phyloP scores from a whole-genome alignment of 2,329 filamentous ascomycete species.

The Neurospora sp. region DNA sequence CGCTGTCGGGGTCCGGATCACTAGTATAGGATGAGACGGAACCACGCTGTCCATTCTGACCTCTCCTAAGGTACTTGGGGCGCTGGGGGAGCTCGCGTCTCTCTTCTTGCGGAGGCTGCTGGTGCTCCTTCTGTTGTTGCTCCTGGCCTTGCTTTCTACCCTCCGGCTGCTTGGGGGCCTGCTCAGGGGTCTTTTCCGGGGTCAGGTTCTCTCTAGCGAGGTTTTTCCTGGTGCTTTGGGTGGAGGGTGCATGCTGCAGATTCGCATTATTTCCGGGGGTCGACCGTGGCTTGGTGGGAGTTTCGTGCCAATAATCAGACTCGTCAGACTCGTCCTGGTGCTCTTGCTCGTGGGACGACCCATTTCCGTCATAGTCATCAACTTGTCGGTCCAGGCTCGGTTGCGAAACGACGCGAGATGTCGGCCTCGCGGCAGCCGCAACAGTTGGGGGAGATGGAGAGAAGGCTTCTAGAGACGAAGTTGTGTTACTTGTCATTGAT shows the following conservation, averaged over 20 bases:
- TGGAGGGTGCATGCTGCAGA: background rate
- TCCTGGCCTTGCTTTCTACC: background rate
- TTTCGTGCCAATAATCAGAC: background rate
- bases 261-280: background rate
- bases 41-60: constrained; percentile 47
- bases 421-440: constrained; percentile 41
- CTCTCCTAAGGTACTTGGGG: constrained; percentile 46
- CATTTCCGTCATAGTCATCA: constrained; percentile 5
- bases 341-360: background rate
- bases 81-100: constrained; percentile 26
- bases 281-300: background rate
- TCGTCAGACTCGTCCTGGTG: constrained; percentile 19
- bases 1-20: constrained; percentile 51
- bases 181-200: constrained; percentile 27
- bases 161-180: constrained; percentile 27
- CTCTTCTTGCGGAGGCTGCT: background rate
- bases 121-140: background rate
- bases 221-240: background rate
- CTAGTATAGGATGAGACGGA: constrained; percentile 50
- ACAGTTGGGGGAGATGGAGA: constrained; percentile 42
- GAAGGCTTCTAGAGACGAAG: constrained; percentile 41
- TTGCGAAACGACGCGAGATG: constrained; percentile 41
- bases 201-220: constrained; percentile 22
- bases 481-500: constrained; percentile 26
- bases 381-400: constrained; percentile 22